Evolutionary conservation across 225 moss, liverwort and hornwort species (phyloP).

Genomic region (Takakia lepidozioides): DNA sequence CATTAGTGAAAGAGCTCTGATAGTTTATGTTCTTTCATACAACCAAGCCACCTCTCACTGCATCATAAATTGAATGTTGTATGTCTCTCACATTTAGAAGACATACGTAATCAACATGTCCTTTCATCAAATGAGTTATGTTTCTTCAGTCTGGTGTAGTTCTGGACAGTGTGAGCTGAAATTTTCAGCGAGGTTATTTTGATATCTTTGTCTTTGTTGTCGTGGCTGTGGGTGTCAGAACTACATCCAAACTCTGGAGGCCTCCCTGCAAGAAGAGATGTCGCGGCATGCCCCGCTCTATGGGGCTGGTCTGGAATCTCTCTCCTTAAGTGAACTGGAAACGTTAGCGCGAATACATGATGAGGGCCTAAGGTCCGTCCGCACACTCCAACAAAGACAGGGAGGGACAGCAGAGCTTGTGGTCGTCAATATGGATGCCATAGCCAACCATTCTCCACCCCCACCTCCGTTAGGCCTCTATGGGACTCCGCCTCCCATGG

Average conservation of each 20-base stretch:
- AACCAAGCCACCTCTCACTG: too few relatives aligned
- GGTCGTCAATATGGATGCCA: conserved; percentile 72
- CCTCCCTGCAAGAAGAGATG: conserved; percentile 97
- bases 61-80: too few relatives aligned
- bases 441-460: conserved; percentile 72
- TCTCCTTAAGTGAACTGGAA: conserved; percentile 87
- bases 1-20: background rate
- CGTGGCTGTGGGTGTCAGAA: conserved; percentile 35
- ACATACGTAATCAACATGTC: too few relatives aligned
- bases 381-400: conserved; percentile 77
- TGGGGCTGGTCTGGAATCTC: conserved; percentile 90
- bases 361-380: conserved; percentile 89
- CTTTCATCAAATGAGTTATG: too few relatives aligned
- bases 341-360: conserved; percentile 93
- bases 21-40: too few relatives aligned
- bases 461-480: conserved; percentile 82
- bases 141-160: too few relatives aligned
- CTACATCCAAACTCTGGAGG: conserved; percentile 93
- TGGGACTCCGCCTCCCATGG: conserved; percentile 63
- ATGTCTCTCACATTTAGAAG: too few relatives aligned
- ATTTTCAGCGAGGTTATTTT: too few relatives aligned
- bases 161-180: too few relatives aligned
- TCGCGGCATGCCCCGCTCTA: conserved; percentile 93
- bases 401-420: conserved; percentile 72
- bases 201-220: too few relatives aligned